A percentile compares a stretch with the other conserved stretches of the same genome.
Conservation (phyloP, 2,329 filamentous ascomycete genomes). For the Cladorrhinum sp. region DNA sequence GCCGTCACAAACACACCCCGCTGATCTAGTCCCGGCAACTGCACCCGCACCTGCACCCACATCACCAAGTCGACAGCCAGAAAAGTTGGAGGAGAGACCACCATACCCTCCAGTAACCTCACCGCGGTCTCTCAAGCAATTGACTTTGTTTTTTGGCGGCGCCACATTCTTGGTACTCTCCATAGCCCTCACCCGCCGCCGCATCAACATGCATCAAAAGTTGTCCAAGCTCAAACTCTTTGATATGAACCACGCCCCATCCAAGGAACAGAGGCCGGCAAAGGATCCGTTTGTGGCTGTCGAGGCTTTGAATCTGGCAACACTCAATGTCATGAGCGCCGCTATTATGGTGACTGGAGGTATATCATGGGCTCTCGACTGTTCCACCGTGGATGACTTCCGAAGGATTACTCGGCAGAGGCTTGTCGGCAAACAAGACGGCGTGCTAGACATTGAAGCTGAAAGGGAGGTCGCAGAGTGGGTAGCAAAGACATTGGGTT, state of each 20-base stretch:
- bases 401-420: conserved; percentile 44
- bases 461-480: conserved; percentile 62
- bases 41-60: conserved; percentile 22
- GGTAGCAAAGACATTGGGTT: conserved; percentile 57
- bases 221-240: conserved; percentile 69
- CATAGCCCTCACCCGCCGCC: conserved; percentile 66
- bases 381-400: conserved; percentile 67
- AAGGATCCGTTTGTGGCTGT: conserved; percentile 70
- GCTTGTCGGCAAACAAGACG: conserved; percentile 32
- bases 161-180: conserved; percentile 73
- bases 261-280: conserved; percentile 30
- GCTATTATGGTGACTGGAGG: conserved; percentile 73
- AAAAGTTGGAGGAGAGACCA: conserved; percentile 19
- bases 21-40: conserved; percentile 16
- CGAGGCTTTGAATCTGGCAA: conserved; percentile 82
- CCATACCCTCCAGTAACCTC: conserved; percentile 33
- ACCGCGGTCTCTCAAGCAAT: conserved; percentile 56
- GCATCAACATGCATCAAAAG: conserved; percentile 61
- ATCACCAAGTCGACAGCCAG: conserved; percentile 11
- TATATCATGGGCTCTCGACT: conserved; percentile 71
- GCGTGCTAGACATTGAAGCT: conserved; percentile 45
- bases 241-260: conserved; percentile 53
- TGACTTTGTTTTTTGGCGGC: conserved; percentile 71
- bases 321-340: conserved; percentile 76
- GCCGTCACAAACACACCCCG: not conserved